These are phyloP conservation scores for Rugosomyces carneus DNA, from an alignment of 1,284 basidiomycete genomes.

Conservation along the genomic window DNA sequence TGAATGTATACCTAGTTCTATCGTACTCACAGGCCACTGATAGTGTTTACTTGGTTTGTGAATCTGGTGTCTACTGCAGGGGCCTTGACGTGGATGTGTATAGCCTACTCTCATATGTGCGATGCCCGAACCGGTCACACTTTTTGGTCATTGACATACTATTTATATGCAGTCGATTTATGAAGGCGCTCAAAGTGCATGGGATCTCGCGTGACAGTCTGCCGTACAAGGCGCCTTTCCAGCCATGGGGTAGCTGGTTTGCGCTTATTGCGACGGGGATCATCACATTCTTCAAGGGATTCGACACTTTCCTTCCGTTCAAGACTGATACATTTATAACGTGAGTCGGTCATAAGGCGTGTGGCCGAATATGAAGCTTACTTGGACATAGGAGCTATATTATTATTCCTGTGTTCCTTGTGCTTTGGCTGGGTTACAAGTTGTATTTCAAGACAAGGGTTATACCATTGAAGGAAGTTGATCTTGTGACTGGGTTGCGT, in stretches of 20 bases:
- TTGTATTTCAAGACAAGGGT: conserved; percentile 43
- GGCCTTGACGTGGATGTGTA: conserved; percentile 70
- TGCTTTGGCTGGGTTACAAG: conserved; percentile 58
- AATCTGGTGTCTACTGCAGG: conserved; percentile 67
- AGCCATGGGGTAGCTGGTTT: conserved; percentile 59
- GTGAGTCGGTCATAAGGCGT: too few relatives aligned
- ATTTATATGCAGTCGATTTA: conserved; percentile 43
- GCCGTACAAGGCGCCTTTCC: conserved; percentile 66
- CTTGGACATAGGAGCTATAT: conserved; percentile 45
- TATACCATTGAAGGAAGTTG: conserved; percentile 50
- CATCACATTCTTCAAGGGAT: conserved; percentile 66
- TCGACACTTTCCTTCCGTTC: conserved; percentile 62
- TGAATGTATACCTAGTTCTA: not conserved
- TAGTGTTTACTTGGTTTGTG: conserved; percentile 69
- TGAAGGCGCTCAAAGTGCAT: conserved; percentile 63
- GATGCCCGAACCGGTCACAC: conserved; percentile 14
- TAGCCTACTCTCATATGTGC: conserved; percentile 63
- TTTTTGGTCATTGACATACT: not conserved
- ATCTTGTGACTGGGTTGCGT: conserved; percentile 56
- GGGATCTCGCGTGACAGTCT: conserved; percentile 58
- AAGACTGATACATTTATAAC: conserved; percentile 61
- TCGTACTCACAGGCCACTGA: conserved; percentile 9
- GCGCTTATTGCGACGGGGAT: conserved; percentile 52
- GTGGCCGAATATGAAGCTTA: too few relatives aligned
- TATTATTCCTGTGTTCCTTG: conserved; percentile 47